phyloP scores from a whole-genome alignment of 179 eudicot species.

The Gypsophila paniculata region DNA sequence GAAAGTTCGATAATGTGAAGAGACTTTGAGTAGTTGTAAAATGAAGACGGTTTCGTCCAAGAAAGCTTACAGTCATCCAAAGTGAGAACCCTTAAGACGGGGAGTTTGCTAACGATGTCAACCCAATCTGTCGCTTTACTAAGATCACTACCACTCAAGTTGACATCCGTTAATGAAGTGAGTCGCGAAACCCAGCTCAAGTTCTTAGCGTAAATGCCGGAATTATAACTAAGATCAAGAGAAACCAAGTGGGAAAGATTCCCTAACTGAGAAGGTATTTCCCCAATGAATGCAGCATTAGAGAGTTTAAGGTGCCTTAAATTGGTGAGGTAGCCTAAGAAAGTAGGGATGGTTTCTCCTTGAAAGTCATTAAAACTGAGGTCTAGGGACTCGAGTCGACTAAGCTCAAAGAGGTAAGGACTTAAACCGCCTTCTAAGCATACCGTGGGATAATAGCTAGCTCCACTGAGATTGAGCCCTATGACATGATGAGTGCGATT shows the following conservation, averaged over 20 bases:
- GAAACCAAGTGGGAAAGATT: background rate
- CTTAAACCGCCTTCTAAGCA: background rate
- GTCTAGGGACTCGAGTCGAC: background rate
- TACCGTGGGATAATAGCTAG: background rate
- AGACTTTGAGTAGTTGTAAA: background rate
- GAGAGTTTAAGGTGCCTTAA: constrained; percentile 7
- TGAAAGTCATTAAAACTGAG: background rate
- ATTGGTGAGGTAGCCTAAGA: background rate
- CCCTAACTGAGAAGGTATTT: background rate
- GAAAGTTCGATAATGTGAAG: background rate
- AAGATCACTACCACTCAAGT: background rate
- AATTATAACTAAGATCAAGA: constrained; percentile 3
- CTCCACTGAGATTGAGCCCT: background rate
- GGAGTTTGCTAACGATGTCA: background rate
- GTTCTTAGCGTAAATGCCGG: background rate
- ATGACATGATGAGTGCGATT: background rate
- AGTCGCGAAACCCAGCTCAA: background rate
- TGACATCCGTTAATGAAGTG: background rate
- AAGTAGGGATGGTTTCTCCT: background rate
- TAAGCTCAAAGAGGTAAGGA: constrained; percentile 4
- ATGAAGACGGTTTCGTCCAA: background rate
- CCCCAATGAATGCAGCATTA: constrained; percentile 1
- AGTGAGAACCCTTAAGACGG: background rate
- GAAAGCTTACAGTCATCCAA: background rate
- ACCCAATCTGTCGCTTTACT: background rate